Evolutionary conservation across 2,329 filamentous ascomycete genomes (phyloP).

Genomic region (Exophiala sp.): DNA sequence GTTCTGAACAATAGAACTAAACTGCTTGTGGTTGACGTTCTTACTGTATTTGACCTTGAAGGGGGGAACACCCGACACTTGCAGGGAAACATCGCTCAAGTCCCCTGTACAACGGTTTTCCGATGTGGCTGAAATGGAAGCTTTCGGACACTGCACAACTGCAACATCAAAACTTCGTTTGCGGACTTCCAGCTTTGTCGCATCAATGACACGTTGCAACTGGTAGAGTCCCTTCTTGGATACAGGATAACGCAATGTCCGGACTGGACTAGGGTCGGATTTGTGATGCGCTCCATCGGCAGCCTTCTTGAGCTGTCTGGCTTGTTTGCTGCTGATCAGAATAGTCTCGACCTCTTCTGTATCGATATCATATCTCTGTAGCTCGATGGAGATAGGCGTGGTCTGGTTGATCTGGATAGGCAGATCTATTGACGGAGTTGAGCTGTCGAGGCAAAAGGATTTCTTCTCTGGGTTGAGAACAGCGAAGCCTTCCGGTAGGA

Average conservation of each 20-base stretch:
- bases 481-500: slow-evolving; percentile 92
- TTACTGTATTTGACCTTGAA: slow-evolving; percentile 90
- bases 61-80: slow-evolving; percentile 84
- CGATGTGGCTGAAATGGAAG: slow-evolving; percentile 63
- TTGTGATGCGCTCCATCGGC: slow-evolving; percentile 57
- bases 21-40: slow-evolving; percentile 76
- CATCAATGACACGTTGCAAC: slow-evolving; percentile 79
- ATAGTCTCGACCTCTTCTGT: slow-evolving; percentile 77
- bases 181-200: slow-evolving; percentile 90
- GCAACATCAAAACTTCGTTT: slow-evolving; percentile 71
- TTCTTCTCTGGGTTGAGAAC: slow-evolving; percentile 75
- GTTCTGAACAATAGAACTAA: slow-evolving; percentile 86
- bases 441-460: slow-evolving; percentile 75
- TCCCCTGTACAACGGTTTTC: slow-evolving; percentile 78
- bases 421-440: slow-evolving; percentile 60
- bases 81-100: slow-evolving; percentile 76
- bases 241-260: slow-evolving; percentile 68
- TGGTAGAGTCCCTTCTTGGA: slow-evolving; percentile 88
- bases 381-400: slow-evolving; percentile 78
- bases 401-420: slow-evolving; percentile 95
- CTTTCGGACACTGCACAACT: slow-evolving; percentile 81
- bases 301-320: slow-evolving; percentile 71
- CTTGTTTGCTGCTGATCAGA: slow-evolving; percentile 67
- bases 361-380: slow-evolving; percentile 82
- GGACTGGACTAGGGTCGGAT: slow-evolving; percentile 52